Evolutionary conservation across 352 stramenopile species (phyloP).

Genomic region (Thraustochytrium striatum): DNA sequence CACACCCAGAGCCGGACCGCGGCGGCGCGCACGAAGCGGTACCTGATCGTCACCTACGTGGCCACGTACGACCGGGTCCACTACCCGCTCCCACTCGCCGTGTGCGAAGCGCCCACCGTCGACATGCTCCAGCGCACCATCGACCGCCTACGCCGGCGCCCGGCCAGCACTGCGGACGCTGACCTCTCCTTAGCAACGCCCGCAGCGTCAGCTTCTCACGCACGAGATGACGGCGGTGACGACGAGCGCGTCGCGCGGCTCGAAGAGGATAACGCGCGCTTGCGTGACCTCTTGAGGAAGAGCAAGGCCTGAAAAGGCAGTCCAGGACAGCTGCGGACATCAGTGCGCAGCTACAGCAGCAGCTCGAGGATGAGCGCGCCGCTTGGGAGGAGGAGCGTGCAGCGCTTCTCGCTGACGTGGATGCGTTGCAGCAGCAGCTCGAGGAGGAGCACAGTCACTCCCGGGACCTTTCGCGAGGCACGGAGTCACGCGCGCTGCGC

Average conservation of each 20-base stretch:
- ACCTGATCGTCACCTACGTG: slow-evolving; percentile 86
- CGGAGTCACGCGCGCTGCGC: neutral
- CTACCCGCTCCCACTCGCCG: slow-evolving; percentile 78
- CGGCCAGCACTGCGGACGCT: neutral
- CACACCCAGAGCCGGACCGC: no score
- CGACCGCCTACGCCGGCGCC: slow-evolving; percentile 56
- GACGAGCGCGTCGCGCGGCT: slow-evolving; percentile 7
- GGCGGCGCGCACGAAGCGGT: slow-evolving; percentile 64
- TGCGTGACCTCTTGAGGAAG: slow-evolving; percentile 20
- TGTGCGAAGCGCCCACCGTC: slow-evolving; percentile 63
- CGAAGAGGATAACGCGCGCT: slow-evolving; percentile 6
- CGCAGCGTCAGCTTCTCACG: neutral
- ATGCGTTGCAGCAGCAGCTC: neutral
- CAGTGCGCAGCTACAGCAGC: slow-evolving; percentile 18
- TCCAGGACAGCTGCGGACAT: slow-evolving; percentile 22
- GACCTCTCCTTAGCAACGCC: neutral
- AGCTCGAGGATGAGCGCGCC: slow-evolving; percentile 27
- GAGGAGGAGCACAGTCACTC: neutral
- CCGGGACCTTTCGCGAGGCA: neutral
- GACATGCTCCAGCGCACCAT: slow-evolving; percentile 75
- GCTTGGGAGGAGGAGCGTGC: neutral
- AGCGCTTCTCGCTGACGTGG: slow-evolving; percentile 4
- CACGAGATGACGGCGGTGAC: neutral
- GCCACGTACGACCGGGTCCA: slow-evolving; percentile 88
- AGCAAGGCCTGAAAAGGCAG: slow-evolving; percentile 32